Base-by-base conservation (phyloP, 2,329 filamentous ascomycete genomes). In the Alternaria arborescens region DNA sequence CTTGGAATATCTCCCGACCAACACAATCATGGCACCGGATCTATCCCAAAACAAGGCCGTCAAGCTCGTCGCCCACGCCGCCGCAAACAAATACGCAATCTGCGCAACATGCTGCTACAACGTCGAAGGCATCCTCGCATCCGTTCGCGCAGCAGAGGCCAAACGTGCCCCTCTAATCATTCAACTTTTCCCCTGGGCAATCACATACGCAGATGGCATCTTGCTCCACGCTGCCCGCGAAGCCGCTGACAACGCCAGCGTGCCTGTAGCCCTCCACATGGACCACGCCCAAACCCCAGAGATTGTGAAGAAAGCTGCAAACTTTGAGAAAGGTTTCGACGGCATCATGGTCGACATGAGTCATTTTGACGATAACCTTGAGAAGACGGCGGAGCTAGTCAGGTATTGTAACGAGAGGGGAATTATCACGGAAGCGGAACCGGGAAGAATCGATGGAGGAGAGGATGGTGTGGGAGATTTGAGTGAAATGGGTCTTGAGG, bases 381-480 rank as follows among this genome's bases (percentile, higher is more conserved):
- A 83, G 3, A 83, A 86, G 71, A 92, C 89, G 20, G 81, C 81
- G 52, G 87, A 90, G 66, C 78, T 91, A 52, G 87, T 88, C 7
- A 79, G 78, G 22, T 87, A 89, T 72, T 90, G 89, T 72, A 85
- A 90, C 72, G 86, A 80, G 66, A 82, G 85, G 42, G 88, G 88
- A 3, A 91, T 91, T 63, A 85, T 88, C 5, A 89, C 88, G 2
- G 89, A 92, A 74, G 89, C 89, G 0, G 89, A 92, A 71, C 89
- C 89, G 0, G 89, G 89, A 0, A 80, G 89, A 3, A 92, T 92
- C 62, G 88, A 91, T 71, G 88, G 88, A 22, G 88, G 90, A 0
- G 91, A 94, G 77, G 91, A 93, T 69, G 91, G 91, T 0, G 87
- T 94, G 4, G 84, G 86, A 8, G 89, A 92, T 72, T 88, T 87